Base-by-base conservation (phyloP, 805 yeast species). In the Saturnispora gosingensis region DNA sequence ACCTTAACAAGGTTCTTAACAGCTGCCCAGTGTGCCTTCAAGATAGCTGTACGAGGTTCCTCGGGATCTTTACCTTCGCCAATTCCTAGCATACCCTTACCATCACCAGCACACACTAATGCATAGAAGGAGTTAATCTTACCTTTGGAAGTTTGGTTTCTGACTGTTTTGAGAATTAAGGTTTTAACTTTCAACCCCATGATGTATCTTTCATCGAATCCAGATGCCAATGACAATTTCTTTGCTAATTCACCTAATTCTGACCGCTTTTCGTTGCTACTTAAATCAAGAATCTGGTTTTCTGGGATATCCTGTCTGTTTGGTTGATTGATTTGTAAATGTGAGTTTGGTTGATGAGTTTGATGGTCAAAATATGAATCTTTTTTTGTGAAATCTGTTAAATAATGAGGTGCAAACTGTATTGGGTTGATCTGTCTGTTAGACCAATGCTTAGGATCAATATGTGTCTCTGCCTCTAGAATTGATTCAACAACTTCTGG, bases 31-130 rank as follows among this genome's bases (percentile, higher is more conserved):
- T 83, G 88, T 5, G 98, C 96, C 65, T 88, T 86, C 40, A 78
- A 71, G 34, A 83, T 76, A 2, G 98, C 96, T 50, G 77, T 76
- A 48, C 84, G 72, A 71, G 84, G 78, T 54, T 84, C 88, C 51
- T 79, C 82, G 58, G 88, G 75, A 55, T 93, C 91, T 64, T 87
- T 88, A 56, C 98, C 99, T 67, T 89, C 95, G 47, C 98, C 99
- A 46, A 90, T 73, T 36, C 98, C 98, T 54, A 93, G 75, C 84
- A 88, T 85, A 57, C 99, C 99, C 57, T 87, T 85, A 51, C 82
- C 78, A 68, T 93, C 96, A 46, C 99, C 99, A 15, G 86, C 97
- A 36, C 89, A 85, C 13, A 89, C 91, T 56, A 93, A 68, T 0
- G 89, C 85, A 68, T 86, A 91, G 66, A 81, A 83, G 39, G 88